A percentile compares a stretch with the other conserved stretches of the same genome.
phyloP scores from a whole-genome alignment of 495 filamentous ascomycete genomes.

The Penicillium egyptiacum region DNA sequence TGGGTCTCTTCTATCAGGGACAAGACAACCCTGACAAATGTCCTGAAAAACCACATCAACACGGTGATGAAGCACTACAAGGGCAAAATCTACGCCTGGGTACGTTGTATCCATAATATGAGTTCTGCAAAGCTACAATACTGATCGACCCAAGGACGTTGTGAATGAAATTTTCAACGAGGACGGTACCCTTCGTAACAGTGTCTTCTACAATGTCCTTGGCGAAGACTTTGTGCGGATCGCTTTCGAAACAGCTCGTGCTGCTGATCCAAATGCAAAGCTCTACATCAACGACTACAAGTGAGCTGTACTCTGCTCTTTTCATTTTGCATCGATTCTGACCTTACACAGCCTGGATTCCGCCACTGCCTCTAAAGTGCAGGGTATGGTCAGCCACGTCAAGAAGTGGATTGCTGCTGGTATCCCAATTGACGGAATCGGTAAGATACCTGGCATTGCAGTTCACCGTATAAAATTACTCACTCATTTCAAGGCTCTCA shows the following conservation, averaged over 20 bases:
- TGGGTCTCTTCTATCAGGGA: conserved; percentile 51
- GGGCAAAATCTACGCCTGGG: conserved; percentile 53
- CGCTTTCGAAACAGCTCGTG: conserved; percentile 55
- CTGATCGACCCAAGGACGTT: conserved; percentile 54
- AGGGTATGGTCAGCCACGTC: conserved; percentile 62
- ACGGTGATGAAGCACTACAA: conserved; percentile 32
- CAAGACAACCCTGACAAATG: conserved; percentile 40
- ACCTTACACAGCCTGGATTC: conserved; percentile 34
- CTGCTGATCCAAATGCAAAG: conserved; percentile 57
- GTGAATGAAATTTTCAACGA: conserved; percentile 72
- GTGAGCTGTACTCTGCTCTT: conserved; percentile 18
- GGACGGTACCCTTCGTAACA: conserved; percentile 59
- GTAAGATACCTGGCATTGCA: conserved; percentile 22
- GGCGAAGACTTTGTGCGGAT: conserved; percentile 59
- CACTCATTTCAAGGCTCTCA: conserved; percentile 50
- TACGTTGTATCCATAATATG: conserved; percentile 14
- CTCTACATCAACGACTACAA: conserved; percentile 65
- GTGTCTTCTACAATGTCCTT: conserved; percentile 55
- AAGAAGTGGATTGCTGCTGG: conserved; percentile 64
- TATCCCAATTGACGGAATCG: conserved; percentile 73
- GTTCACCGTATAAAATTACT: conserved; percentile 7
- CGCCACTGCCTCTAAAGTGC: conserved; percentile 54
- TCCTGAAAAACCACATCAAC: conserved; percentile 37
- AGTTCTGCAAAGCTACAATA: background rate
- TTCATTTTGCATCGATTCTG: background rate